These are phyloP conservation scores for Puccinellia tenuiflora DNA, from an alignment of 176 grass and related monocot species.

Conservation along the genomic window DNA sequence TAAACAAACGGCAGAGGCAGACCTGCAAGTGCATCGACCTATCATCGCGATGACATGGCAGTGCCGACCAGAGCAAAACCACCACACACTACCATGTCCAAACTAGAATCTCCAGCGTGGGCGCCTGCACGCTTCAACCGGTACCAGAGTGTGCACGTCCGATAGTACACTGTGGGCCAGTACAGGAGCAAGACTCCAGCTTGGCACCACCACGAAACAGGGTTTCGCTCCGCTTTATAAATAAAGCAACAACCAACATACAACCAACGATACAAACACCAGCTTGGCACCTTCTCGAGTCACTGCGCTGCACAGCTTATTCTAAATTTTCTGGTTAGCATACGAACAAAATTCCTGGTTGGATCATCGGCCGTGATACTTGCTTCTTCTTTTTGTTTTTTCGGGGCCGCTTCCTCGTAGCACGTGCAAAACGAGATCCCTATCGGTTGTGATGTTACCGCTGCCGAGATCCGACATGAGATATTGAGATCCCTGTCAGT, in stretches of 20 bases:
- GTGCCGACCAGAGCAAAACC: background rate
- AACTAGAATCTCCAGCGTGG: slow-evolving; percentile 3
- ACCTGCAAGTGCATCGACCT: background rate
- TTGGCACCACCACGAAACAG: too few relatives aligned
- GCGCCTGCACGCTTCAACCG: background rate
- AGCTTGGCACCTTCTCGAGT: background rate
- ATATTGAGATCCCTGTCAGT: too few relatives aligned
- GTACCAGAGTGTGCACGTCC: background rate
- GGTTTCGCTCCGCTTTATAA: too few relatives aligned
- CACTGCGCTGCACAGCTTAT: background rate
- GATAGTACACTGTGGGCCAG: background rate
- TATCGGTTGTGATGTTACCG: background rate
- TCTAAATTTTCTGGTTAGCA: background rate
- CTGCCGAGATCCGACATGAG: too few relatives aligned
- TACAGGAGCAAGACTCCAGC: background rate
- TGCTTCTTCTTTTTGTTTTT: too few relatives aligned
- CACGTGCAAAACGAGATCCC: background rate
- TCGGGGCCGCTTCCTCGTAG: too few relatives aligned
- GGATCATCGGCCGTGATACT: too few relatives aligned
- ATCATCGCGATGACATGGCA: background rate
- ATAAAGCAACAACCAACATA: too few relatives aligned
- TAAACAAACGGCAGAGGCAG: background rate
- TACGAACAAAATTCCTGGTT: background rate
- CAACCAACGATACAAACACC: too few relatives aligned
- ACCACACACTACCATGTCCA: background rate